Evolutionary conservation across 2,329 filamentous ascomycete genomes (phyloP).

Genomic region (Fusarium piperis): DNA sequence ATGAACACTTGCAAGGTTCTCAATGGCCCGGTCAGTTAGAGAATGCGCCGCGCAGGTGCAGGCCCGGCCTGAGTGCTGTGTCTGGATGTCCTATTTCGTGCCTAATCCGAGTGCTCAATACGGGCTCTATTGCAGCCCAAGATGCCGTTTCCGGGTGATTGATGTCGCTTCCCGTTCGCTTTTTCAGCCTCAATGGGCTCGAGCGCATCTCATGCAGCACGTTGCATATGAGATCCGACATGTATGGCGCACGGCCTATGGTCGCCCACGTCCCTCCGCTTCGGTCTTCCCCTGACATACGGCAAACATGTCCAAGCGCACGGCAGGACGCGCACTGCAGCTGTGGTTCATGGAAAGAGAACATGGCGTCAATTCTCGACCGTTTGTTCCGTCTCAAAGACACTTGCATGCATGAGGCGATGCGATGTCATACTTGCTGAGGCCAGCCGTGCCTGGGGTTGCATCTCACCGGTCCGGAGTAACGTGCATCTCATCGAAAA

Average conservation of each 20-base stretch:
- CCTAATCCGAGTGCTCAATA: conserved; percentile 18
- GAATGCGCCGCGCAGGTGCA: conserved; percentile 4
- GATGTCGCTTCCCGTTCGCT: conserved; percentile 20
- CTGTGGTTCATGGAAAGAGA: conserved; percentile 10
- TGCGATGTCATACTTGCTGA: conserved; percentile 2
- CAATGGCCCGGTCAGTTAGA: conserved; percentile 28
- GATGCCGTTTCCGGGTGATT: conserved; percentile 20
- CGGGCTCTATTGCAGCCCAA: background rate
- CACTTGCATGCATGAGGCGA: conserved; percentile 8
- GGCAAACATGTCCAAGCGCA: conserved; percentile 13
- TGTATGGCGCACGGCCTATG: conserved; percentile 25
- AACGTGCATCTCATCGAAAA: conserved; percentile 22
- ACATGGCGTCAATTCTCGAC: background rate
- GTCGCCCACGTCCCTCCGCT: background rate
- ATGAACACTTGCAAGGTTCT: conserved; percentile 54
- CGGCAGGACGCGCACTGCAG: conserved; percentile 20
- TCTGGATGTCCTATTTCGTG: conserved; percentile 11
- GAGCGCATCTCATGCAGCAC: conserved; percentile 20
- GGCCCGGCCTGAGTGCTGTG: conserved; percentile 9
- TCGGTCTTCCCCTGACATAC: background rate
- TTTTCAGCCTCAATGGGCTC: conserved; percentile 32
- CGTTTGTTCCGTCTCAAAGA: conserved; percentile 5
- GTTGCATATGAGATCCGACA: conserved; percentile 22
- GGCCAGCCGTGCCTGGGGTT: conserved; percentile 2
- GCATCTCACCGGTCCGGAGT: conserved; percentile 27